These are phyloP conservation scores for Fusarium camptoceras DNA, from an alignment of 2,329 filamentous ascomycete species.

Conservation along the genomic window DNA sequence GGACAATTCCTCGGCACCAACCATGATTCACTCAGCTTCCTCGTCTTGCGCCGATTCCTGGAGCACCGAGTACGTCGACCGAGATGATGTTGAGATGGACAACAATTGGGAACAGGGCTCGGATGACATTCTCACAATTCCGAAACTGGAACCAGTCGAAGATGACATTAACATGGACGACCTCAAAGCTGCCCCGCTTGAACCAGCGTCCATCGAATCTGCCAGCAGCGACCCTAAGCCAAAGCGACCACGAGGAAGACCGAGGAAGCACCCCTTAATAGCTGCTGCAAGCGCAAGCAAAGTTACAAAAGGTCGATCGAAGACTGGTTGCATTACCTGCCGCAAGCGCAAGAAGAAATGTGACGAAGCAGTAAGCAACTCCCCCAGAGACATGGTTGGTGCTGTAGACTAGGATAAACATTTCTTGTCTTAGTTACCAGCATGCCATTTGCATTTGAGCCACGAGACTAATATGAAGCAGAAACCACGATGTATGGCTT, in stretches of 20 bases:
- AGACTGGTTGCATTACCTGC: slow-evolving; percentile 76
- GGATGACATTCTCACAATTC: slow-evolving; percentile 60
- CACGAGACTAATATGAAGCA: slow-evolving; percentile 14
- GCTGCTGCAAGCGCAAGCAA: slow-evolving; percentile 71
- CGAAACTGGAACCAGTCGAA: slow-evolving; percentile 69
- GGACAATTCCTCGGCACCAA: slow-evolving; percentile 57
- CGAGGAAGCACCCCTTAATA: slow-evolving; percentile 80
- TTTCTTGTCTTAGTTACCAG: neutral
- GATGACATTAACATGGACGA: slow-evolving; percentile 67
- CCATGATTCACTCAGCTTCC: slow-evolving; percentile 59
- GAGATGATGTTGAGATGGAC: slow-evolving; percentile 56
- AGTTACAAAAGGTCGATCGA: slow-evolving; percentile 79
- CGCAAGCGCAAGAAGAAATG: slow-evolving; percentile 79
- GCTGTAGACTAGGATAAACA: neutral
- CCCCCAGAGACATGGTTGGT: neutral
- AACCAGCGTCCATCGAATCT: slow-evolving; percentile 37
- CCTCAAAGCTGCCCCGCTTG: slow-evolving; percentile 57
- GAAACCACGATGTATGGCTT: slow-evolving; percentile 60
- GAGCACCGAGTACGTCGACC: slow-evolving; percentile 57
- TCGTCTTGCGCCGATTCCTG: slow-evolving; percentile 61
- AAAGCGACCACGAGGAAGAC: slow-evolving; percentile 80
- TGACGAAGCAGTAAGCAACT: slow-evolving; percentile 63
- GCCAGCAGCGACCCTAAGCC: slow-evolving; percentile 53
- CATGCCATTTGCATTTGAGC: neutral
- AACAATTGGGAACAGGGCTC: slow-evolving; percentile 61